Percentiles rank a stretch among this genome's conserved stretches.
These are phyloP conservation scores for Chlorokybus atmophyticus DNA, from an alignment of 139 green algal genomes.

Conservation along the genomic window DNA sequence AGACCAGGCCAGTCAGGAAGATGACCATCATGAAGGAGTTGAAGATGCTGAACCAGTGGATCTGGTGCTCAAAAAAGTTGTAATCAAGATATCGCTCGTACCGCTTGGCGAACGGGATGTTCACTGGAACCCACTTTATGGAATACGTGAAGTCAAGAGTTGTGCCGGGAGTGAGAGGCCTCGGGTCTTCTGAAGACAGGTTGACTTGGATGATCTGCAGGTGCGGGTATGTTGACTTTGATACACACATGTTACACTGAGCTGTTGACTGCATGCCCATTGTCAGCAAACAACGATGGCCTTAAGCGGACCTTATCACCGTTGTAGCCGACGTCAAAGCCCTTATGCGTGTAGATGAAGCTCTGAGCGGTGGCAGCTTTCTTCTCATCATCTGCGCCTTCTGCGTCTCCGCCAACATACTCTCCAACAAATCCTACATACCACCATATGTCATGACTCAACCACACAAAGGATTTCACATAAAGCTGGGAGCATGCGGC, in stretches of 20 bases:
- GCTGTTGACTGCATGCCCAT: too few relatives aligned
- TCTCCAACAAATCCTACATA: slow-evolving; percentile 20
- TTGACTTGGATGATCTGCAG: slow-evolving; percentile 90
- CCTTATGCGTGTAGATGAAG: slow-evolving; percentile 87
- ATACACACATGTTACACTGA: too few relatives aligned
- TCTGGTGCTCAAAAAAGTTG: slow-evolving; percentile 98
- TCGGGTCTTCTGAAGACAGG: slow-evolving; percentile 60
- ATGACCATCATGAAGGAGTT: slow-evolving; percentile 99
- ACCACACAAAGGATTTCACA: too few relatives aligned
- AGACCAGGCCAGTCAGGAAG: slow-evolving; percentile 87
- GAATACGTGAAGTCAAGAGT: slow-evolving; percentile 74
- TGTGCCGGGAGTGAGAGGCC: slow-evolving; percentile 41
- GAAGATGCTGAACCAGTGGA: slow-evolving; percentile 97
- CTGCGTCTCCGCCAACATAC: slow-evolving; percentile 11
- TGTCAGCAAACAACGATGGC: too few relatives aligned
- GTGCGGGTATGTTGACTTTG: too few relatives aligned
- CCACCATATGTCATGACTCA: too few relatives aligned
- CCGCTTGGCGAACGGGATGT: slow-evolving; percentile 56
- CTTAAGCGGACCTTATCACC: slow-evolving; percentile 66
- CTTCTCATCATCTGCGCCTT: slow-evolving; percentile 28
- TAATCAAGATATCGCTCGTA: slow-evolving; percentile 96
- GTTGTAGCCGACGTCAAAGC: slow-evolving; percentile 88
- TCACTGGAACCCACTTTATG: slow-evolving; percentile 62
- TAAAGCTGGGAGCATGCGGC: too few relatives aligned
- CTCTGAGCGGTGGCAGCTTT: slow-evolving; percentile 34